These are phyloP conservation scores for Andalucia godoyi DNA, from an alignment of 78 protist genomes.

Conservation along the genomic window DNA sequence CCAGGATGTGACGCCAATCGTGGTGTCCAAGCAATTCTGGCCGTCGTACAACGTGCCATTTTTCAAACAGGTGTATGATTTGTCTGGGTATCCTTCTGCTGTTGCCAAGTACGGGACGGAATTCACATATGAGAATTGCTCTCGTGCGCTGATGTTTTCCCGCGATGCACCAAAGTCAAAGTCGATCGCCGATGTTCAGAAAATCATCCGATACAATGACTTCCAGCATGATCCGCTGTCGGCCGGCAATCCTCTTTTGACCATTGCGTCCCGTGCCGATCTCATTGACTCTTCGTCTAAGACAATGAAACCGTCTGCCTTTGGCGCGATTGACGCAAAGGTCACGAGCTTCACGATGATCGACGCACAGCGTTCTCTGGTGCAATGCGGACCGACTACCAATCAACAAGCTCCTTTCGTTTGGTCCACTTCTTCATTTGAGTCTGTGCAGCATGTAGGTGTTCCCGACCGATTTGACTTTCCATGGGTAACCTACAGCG, in stretches of 20 bases:
- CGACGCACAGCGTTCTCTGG: no score
- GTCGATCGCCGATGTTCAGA: not conserved
- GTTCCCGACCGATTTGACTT: no score
- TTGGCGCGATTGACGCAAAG: not conserved
- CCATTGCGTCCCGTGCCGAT: not conserved
- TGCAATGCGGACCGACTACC: no score
- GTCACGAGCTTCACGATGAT: not conserved
- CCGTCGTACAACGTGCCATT: conserved; percentile 77
- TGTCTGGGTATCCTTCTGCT: conserved; percentile 43
- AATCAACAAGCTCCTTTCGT: no score
- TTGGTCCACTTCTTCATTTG: no score
- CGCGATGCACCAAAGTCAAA: not conserved
- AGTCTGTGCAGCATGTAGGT: no score
- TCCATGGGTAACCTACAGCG: no score
- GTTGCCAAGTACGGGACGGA: not conserved
- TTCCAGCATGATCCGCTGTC: not conserved
- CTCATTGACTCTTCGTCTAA: not conserved
- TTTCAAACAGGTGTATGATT: conserved; percentile 36
- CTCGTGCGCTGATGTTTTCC: not conserved
- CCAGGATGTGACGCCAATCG: conserved; percentile 28
- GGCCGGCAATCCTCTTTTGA: not conserved
- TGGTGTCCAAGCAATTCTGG: conserved; percentile 51
- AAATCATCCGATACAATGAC: not conserved
- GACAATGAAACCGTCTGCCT: no score
- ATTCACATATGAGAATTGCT: not conserved